phyloP scores from a whole-genome alignment of 1,139 yeast species.

The Candida buenavistaensis region DNA sequence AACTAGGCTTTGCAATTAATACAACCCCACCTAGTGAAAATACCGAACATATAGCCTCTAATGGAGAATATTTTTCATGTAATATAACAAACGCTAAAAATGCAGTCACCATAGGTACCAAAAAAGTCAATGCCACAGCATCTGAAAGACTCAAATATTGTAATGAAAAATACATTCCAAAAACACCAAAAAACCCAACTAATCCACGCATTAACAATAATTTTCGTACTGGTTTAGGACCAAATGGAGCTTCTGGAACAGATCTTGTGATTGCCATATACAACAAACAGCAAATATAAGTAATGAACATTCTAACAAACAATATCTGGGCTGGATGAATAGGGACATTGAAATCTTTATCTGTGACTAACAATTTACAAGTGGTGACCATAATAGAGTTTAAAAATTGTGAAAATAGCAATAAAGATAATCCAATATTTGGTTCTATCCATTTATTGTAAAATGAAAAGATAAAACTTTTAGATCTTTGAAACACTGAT shows the following conservation, averaged over 20 bases:
- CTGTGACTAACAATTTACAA: slow-evolving; percentile 70
- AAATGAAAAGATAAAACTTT: slow-evolving; percentile 1
- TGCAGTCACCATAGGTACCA: slow-evolving; percentile 77
- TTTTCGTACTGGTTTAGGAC: slow-evolving; percentile 59
- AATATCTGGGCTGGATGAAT: slow-evolving; percentile 78
- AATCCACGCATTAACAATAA: slow-evolving; percentile 64
- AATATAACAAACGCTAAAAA: slow-evolving; percentile 68
- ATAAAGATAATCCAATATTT: slow-evolving; percentile 41
- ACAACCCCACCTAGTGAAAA: slow-evolving; percentile 75
- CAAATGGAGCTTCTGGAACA: slow-evolving; percentile 68
- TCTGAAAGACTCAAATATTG: slow-evolving; percentile 71
- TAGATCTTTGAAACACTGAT: slow-evolving; percentile 3
- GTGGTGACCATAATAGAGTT: slow-evolving; percentile 76
- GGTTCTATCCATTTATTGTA: slow-evolving; percentile 17
- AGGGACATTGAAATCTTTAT: slow-evolving; percentile 52
- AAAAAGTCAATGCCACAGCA: slow-evolving; percentile 77
- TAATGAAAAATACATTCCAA: slow-evolving; percentile 72
- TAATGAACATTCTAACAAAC: slow-evolving; percentile 73
- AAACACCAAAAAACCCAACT: slow-evolving; percentile 78
- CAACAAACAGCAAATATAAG: slow-evolving; percentile 55
- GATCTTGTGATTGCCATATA: slow-evolving; percentile 52
- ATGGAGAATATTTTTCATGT: slow-evolving; percentile 62
- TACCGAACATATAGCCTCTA: slow-evolving; percentile 70
- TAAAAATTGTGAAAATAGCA: slow-evolving; percentile 63
- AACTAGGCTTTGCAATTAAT: slow-evolving; percentile 80